Evolutionary conservation across 176 grass and related monocot genomes (phyloP).

Genomic region (Chrysopogon serrulatus): DNA sequence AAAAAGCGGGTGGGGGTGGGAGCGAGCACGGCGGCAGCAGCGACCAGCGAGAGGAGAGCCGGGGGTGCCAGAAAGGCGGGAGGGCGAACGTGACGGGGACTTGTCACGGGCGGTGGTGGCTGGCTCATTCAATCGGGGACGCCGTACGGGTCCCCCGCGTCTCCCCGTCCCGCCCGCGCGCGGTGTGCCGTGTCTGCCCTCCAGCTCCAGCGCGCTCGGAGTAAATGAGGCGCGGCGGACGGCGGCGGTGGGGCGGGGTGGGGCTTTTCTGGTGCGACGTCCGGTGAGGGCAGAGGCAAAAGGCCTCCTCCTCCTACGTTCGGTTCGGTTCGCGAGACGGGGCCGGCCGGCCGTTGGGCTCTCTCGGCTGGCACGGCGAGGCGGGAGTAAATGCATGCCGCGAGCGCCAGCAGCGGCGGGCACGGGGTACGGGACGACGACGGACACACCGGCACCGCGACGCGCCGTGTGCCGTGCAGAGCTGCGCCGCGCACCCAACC

Average conservation of each 20-base stretch:
- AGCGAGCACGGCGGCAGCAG: background rate
- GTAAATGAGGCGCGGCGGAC: conserved; percentile 4
- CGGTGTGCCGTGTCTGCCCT: background rate
- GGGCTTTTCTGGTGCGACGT: conserved; percentile 14
- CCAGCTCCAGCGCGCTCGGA: background rate
- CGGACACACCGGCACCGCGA: background rate
- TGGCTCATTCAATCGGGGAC: background rate
- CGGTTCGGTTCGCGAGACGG: background rate
- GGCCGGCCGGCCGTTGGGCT: background rate
- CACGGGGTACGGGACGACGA: background rate
- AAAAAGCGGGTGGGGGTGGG: background rate
- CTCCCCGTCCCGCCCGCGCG: background rate
- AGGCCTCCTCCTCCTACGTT: too few relatives aligned
- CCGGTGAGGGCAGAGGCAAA: background rate
- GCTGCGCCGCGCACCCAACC: background rate
- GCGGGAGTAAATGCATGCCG: conserved; percentile 8
- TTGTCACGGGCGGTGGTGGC: conserved; percentile 21
- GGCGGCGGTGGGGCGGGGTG: background rate
- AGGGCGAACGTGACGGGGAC: conserved; percentile 30
- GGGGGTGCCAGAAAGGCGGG: background rate
- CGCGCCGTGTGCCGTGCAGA: background rate
- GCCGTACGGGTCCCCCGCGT: background rate
- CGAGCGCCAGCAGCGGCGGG: background rate
- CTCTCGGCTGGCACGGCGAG: background rate
- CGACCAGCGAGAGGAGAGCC: too few relatives aligned